Evolutionary conservation across 1,284 basidiomycete genomes (phyloP).

Genomic region (Sanghuangporus sanghuang): DNA sequence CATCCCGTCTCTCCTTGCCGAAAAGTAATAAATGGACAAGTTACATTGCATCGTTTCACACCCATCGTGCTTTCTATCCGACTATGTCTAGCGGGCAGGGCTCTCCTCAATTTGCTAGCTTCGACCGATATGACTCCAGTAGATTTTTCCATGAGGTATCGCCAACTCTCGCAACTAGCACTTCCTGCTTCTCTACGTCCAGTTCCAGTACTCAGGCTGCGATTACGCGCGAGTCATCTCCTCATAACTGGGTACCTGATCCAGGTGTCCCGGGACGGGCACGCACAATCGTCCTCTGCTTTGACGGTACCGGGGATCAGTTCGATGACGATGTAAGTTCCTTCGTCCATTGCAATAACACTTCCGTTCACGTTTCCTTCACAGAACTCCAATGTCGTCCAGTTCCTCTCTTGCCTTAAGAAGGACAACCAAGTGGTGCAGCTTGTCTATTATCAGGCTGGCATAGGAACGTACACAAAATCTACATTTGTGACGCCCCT

Average conservation of each 20-base stretch:
- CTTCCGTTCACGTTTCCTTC: neutral
- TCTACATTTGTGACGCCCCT: conserved; percentile 40
- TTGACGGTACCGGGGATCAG: conserved; percentile 47
- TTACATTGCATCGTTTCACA: neutral
- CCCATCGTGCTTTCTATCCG: neutral
- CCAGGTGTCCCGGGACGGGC: conserved; percentile 7
- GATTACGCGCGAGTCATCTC: neutral
- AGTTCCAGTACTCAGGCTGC: neutral
- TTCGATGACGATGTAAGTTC: conserved; percentile 36
- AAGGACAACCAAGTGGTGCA: conserved; percentile 38
- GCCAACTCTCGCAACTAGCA: conserved; percentile 3
- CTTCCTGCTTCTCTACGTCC: neutral
- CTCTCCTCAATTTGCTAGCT: neutral
- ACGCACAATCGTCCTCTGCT: conserved; percentile 44
- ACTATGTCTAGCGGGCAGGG: conserved; percentile 2
- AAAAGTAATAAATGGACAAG: neutral
- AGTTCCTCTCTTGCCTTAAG: conserved; percentile 36
- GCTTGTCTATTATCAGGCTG: conserved; percentile 46
- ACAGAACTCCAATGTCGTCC: conserved; percentile 37
- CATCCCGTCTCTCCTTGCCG: neutral
- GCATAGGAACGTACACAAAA: conserved; percentile 52
- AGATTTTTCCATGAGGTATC: conserved; percentile 1
- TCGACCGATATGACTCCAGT: neutral
- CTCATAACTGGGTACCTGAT: conserved; percentile 14
- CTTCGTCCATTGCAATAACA: neutral